Base-by-base conservation (phyloP, 2,329 filamentous ascomycete species). In the Aschersonia sp. region DNA sequence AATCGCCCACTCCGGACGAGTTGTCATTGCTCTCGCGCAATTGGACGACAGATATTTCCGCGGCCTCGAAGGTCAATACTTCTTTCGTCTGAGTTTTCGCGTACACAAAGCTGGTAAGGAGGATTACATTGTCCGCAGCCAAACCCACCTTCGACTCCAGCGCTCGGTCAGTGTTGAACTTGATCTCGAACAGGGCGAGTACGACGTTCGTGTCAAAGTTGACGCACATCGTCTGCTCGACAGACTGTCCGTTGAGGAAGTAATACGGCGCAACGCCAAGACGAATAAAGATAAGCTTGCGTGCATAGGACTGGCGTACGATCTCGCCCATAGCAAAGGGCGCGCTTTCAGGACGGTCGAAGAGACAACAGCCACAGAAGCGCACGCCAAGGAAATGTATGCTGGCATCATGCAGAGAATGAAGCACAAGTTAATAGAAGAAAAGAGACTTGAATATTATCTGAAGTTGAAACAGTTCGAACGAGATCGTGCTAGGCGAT, bases 101-200 rank as follows among this genome's bases (percentile, higher is more conserved):
- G 56, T 80, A 2, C 75, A 80, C 62, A 69, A 58, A 54, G 66
- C 61, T 44, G 69, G 59, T 45, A 66, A 60, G 54, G 71, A 74
- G 47, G 73, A 75, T 53, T 77, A 77, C 53, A 65, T 78, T 10
- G 72, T 77, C 10, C 71, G 74, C 55, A 76, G 71, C 49, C 69
- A 75, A 46, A 65, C 66, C 32, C 69, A 71, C 35, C 73, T 75
- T 51, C 64, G 74, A 30, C 85, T 88, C 76, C 78, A 72, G 29
- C 80, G 87, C 5, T 85, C 83, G 1, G 82, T 89, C 40, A 89
- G 83, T 46, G 80, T 85, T 1, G 87, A 92, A 60, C 71, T 92
- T 6, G 72, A 82, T 12, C 76, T 94, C 30, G 79, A 85, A 28
- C 75, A 82, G 0, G 87, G 87, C 9, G 78, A 75, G 43, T 94